phyloP scores from a whole-genome alignment of 106 monocot genomes.

The Dioscorea alata region DNA sequence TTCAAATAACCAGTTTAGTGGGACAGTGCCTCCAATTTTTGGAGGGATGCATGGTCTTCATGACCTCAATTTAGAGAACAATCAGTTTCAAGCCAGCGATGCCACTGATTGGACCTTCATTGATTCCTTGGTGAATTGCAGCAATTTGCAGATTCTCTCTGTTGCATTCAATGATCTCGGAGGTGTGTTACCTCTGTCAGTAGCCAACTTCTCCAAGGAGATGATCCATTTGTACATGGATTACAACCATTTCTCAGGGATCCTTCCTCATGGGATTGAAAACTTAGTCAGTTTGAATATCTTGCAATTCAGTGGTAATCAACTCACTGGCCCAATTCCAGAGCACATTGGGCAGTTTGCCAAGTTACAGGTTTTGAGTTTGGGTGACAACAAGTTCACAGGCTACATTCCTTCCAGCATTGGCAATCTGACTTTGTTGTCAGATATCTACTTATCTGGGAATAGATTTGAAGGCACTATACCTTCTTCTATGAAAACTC shows the following conservation, averaged over 20 bases:
- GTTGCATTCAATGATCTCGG: not conserved
- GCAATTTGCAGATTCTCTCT: not conserved
- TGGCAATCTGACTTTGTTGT: constrained; percentile 17
- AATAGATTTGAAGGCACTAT: constrained; percentile 12
- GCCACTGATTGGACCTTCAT: not conserved
- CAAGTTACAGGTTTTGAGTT: not conserved
- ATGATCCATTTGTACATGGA: not conserved
- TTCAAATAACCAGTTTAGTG: not conserved
- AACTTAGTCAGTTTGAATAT: not conserved
- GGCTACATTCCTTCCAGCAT: constrained; percentile 8
- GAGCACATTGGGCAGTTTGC: not conserved
- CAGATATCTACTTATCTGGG: not conserved
- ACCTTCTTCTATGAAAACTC: constrained; percentile 6
- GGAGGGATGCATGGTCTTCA: not conserved
- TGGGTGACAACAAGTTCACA: not conserved
- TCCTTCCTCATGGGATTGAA: not conserved
- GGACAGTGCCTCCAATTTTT: not conserved
- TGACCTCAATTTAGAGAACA: not conserved
- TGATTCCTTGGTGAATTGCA: constrained; percentile 1
- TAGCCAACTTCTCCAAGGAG: not conserved
- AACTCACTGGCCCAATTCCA: constrained; percentile 5
- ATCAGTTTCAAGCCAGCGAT: not conserved
- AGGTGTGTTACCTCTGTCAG: not conserved
- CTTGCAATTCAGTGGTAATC: not conserved
- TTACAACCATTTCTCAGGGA: not conserved